Evolutionary conservation across 1,139 yeast genomes (phyloP), one percentile per base, ranked within the genome.

Genomic region (Blastobotrys raffinosifermentans): DNA sequence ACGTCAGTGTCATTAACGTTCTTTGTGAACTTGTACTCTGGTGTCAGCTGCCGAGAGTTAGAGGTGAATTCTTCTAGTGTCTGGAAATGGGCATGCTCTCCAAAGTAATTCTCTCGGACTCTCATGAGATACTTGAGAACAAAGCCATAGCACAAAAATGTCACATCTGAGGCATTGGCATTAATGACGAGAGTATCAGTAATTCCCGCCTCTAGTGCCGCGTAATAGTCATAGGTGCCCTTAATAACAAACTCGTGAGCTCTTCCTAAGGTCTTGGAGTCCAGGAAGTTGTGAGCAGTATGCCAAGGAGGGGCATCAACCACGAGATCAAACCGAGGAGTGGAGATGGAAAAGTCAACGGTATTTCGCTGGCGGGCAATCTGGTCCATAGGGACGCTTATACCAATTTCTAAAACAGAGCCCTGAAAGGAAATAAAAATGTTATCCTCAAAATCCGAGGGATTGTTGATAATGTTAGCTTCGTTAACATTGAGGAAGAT

Each of bases 291-390:
- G 46, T 78, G 73, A 13, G 78, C 65, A 0, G 97, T 87, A 54
- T 86, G 94, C 95, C 97, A 91, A 0, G 91, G 81, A 0, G 97
- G 97, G 0, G 93, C 75, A 43, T 79, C 82, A 4, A 89, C 60
- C 1, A 73, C 65, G 33, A 89, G 54, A 37, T 79, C 73, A 48
- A 86, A 76, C 36, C 61, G 61, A 0, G 86, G 77, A 0, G 95
- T 81, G 26, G 37, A 18, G 40, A 32, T 38, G n/a, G 17, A 19
- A 49, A 72, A 85, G 4, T 69, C 63, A 13, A 85, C 68, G 0
- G 75, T 70, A 2, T 78, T 76, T 5, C 73, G 69, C 35, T 75
- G 73, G 15, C 77, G 67, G 27, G 75, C 70, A 23, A 81, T 73
- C 2, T 78, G 76, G 25, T 72, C 70, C 44, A 80, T 53, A 0